Base-by-base conservation (phyloP, 2,329 filamentous ascomycete genomes). In the Fusarium circinatum region DNA sequence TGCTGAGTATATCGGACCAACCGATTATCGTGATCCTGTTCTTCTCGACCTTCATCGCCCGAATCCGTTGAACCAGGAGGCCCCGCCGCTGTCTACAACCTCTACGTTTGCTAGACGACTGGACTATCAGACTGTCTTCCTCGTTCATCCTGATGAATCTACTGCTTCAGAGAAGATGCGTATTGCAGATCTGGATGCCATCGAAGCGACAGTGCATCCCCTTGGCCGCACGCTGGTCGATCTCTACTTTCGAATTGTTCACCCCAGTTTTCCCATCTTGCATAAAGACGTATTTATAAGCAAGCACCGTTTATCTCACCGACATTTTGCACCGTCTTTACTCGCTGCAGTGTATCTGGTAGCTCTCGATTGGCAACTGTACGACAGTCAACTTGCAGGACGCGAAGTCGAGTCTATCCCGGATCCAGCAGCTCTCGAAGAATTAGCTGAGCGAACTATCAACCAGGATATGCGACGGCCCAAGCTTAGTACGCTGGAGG, bases 161-260 rank as follows among this genome's bases (percentile, higher is more conserved):
- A 77, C 80, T 3, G 78, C 81, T 2, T 83, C 80, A 0, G 82
- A 83, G 34, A 81, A 84, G 38, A 86, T 88, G 67, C 78, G 82
- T 5, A 80, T 83, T 24, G 79, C 80, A 14, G 82, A 84, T 39
- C 73, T 83, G 20, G 84, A 86, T 74, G 86, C 87, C 36, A 87
- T 93, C 63, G 90, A 93, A 78, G 85, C 86, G 34, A 84, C 90
- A 44, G 89, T 94, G 9, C 86, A 87, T 30, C 89, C 90, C 8
- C 87, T 93, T 73, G 91, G 91, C 24, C 86, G 86, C 55, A 87
- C 87, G 14, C 82, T 94, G 51, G 86, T 94, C 72, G 89, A 91
- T 73, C 85, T 93, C 26, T 93, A 93, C 82, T 93, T 93, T 78
- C 84, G 88, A 32, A 87, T 89, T 44, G 85, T 90, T 14, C 89